A percentile compares a stretch with the other conserved stretches of the same genome.
These are phyloP conservation scores for Jackrogersella multiformis DNA, from an alignment of 495 filamentous ascomycete species.

Conservation along the genomic window DNA sequence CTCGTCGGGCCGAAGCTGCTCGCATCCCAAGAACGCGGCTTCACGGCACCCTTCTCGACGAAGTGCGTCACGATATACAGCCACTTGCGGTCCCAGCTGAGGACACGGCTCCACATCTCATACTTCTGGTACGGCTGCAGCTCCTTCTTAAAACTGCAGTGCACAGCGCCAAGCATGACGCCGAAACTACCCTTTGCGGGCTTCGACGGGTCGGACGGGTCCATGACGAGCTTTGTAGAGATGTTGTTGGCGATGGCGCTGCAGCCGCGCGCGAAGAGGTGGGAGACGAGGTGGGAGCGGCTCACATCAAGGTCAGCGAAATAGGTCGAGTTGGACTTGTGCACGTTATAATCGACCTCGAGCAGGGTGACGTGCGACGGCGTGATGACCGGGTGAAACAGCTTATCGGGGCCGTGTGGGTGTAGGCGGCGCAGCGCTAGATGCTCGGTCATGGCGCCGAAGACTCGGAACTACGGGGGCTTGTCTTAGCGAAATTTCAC, in stretches of 20 bases:
- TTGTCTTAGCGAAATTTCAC: slow-evolving; percentile 2
- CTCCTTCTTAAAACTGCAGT: slow-evolving; percentile 73
- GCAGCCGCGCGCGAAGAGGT: slow-evolving; percentile 63
- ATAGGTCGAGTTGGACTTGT: slow-evolving; percentile 87
- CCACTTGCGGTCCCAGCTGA: slow-evolving; percentile 74
- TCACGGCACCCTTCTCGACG: slow-evolving; percentile 62
- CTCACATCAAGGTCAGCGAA: slow-evolving; percentile 81
- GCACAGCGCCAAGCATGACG: slow-evolving; percentile 74
- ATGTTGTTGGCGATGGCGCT: slow-evolving; percentile 51
- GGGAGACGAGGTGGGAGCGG: slow-evolving; percentile 67
- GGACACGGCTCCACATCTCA: slow-evolving; percentile 76
- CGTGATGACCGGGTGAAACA: slow-evolving; percentile 74
- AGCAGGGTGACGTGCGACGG: slow-evolving; percentile 65
- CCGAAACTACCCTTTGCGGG: slow-evolving; percentile 52
- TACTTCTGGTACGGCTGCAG: slow-evolving; percentile 73
- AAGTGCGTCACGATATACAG: slow-evolving; percentile 60
- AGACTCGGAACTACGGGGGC: slow-evolving; percentile 65
- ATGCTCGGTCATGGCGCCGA: slow-evolving; percentile 69
- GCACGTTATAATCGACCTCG: slow-evolving; percentile 84
- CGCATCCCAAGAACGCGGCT: slow-evolving; percentile 54
- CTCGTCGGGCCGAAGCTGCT: slow-evolving; percentile 46
- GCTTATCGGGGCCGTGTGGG: slow-evolving; percentile 56
- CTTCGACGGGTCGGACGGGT: slow-evolving; percentile 47
- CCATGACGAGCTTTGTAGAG: slow-evolving; percentile 53
- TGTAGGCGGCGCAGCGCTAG: slow-evolving; percentile 48